Evolutionary conservation across 2,329 filamentous ascomycete species (phyloP).

Genomic region (Xylariomycetidae sp.): DNA sequence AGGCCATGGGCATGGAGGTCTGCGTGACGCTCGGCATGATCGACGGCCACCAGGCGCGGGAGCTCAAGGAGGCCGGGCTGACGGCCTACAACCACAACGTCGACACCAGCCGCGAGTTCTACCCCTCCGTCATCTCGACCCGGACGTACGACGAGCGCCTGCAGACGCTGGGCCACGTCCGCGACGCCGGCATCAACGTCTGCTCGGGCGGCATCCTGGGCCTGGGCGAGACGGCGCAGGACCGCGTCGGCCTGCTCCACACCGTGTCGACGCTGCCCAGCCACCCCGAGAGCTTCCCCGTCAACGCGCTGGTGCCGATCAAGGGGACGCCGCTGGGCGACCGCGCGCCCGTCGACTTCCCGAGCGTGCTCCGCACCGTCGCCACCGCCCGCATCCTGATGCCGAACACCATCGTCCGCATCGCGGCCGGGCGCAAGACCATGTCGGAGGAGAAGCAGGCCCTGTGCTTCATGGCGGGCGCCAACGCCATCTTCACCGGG

Average conservation of each 20-base stretch:
- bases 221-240: constrained; percentile 71
- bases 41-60: constrained; percentile 71
- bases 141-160: constrained; percentile 83
- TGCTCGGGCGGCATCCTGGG: constrained; percentile 88
- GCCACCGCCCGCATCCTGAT: constrained; percentile 79
- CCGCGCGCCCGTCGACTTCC: constrained; percentile 67
- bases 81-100: constrained; percentile 95
- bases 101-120: constrained; percentile 85
- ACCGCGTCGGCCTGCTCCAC: constrained; percentile 78
- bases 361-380: constrained; percentile 75
- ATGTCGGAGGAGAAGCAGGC: constrained; percentile 88
- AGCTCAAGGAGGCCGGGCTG: constrained; percentile 77
- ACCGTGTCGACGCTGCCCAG: constrained; percentile 75
- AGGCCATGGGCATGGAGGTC: constrained; percentile 79
- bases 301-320: constrained; percentile 87
- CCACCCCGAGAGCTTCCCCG: constrained; percentile 87
- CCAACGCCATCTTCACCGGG: constrained; percentile 91
- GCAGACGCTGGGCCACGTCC: constrained; percentile 72
- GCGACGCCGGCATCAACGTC: constrained; percentile 82
- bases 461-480: constrained; percentile 83
- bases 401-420: constrained; percentile 79
- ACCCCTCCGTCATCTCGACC: constrained; percentile 81
- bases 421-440: constrained; percentile 78
- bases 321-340: constrained; percentile 83
- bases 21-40: constrained; percentile 97